Evolutionary conservation across 305 asterid species (phyloP).

Genomic region (Solanum hybrid): DNA sequence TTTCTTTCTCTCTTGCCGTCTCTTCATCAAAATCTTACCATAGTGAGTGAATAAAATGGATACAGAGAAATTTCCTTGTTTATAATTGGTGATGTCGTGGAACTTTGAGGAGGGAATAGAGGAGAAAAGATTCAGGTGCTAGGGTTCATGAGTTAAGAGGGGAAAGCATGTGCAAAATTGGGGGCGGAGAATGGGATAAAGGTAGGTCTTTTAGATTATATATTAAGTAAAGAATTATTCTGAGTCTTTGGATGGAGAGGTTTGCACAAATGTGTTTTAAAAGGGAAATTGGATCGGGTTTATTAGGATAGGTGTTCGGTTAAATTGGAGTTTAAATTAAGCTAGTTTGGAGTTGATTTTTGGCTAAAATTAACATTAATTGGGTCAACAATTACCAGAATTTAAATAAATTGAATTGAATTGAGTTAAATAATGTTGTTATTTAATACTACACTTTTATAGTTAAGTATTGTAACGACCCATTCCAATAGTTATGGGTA

Average conservation of each 20-base stretch:
- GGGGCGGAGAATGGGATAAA: background rate
- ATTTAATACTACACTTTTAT: background rate
- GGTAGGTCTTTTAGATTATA: background rate
- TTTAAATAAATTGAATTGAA: background rate
- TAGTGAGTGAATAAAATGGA: background rate
- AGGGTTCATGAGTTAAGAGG: background rate
- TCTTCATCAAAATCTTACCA: background rate
- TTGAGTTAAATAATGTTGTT: background rate
- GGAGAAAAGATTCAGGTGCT: background rate
- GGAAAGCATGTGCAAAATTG: background rate
- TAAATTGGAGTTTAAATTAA: background rate
- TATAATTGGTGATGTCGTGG: accelerated
- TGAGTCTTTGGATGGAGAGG: background rate
- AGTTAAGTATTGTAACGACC: background rate
- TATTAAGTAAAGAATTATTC: background rate
- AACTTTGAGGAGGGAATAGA: background rate
- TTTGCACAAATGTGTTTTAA: background rate
- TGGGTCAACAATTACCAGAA: background rate
- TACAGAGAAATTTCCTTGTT: background rate
- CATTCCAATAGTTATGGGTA: background rate
- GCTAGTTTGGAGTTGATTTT: background rate
- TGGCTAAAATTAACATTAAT: too few species aligned
- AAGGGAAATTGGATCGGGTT: background rate
- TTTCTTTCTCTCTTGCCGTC: background rate
- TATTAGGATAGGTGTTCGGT: background rate